Evolutionary conservation across 73 alveolate species (phyloP).

Genomic region (Stentor roeselii): DNA sequence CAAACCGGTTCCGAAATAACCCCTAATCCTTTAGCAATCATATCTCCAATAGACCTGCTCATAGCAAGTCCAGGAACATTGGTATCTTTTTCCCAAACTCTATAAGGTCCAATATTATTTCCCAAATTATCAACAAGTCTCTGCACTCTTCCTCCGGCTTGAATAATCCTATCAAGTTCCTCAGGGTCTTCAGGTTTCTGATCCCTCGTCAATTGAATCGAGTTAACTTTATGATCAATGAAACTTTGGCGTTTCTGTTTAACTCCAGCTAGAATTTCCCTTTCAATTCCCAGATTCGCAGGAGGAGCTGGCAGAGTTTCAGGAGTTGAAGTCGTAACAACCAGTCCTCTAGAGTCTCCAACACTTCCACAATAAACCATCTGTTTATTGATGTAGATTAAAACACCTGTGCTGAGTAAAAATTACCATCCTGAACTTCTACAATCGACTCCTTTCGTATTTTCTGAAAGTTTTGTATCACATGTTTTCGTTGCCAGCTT

Average conservation of each 20-base stretch:
- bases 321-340: too few relatives aligned
- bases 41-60: constrained; percentile 56
- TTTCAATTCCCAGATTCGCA: background rate
- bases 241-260: background rate
- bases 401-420: too few relatives aligned
- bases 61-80: constrained; percentile 54
- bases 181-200: constrained; percentile 43
- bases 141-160: constrained; percentile 48
- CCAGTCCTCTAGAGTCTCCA: too few relatives aligned
- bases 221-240: background rate
- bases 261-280: background rate
- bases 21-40: constrained; percentile 39
- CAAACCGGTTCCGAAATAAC: constrained; percentile 43
- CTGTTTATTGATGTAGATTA: too few relatives aligned
- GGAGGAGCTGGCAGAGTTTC: too few relatives aligned
- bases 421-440: too few relatives aligned
- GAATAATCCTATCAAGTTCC: constrained; percentile 39
- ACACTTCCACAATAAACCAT: too few relatives aligned
- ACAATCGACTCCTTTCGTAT: too few relatives aligned
- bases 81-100: constrained; percentile 37
- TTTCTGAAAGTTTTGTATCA: too few relatives aligned
- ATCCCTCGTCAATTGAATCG: constrained; percentile 45
- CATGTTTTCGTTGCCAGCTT: too few relatives aligned
- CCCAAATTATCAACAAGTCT: constrained; percentile 46
- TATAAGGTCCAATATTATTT: constrained; percentile 39